Evolutionary conservation across 495 filamentous ascomycete genomes (phyloP).

Genomic region (Podospora fimiseda): DNA sequence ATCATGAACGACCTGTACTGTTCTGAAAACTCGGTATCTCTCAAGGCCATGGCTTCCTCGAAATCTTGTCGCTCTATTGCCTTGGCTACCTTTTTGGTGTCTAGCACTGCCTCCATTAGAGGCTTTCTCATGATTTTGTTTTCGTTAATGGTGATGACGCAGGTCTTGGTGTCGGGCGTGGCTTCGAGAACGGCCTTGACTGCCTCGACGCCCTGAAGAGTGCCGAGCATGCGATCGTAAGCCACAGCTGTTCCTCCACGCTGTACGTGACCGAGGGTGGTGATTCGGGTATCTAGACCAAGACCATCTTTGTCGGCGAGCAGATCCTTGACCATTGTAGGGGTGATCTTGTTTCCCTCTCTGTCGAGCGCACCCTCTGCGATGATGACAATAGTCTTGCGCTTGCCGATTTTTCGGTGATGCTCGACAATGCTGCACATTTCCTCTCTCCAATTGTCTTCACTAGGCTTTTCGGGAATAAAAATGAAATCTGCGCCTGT

Average conservation of each 20-base stretch:
- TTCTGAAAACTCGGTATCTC: slow-evolving; percentile 91
- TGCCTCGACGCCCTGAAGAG: slow-evolving; percentile 91
- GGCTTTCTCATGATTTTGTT: slow-evolving; percentile 94
- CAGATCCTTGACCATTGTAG: slow-evolving; percentile 74
- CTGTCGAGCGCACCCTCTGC: slow-evolving; percentile 90
- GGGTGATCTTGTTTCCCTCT: slow-evolving; percentile 76
- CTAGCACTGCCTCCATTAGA: slow-evolving; percentile 77
- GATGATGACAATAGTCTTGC: slow-evolving; percentile 96
- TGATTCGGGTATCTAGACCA: slow-evolving; percentile 84
- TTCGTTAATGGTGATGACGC: slow-evolving; percentile 91
- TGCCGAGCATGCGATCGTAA: slow-evolving; percentile 90
- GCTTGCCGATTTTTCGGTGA: slow-evolving; percentile 85
- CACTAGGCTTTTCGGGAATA: slow-evolving; percentile 90
- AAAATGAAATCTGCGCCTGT: slow-evolving; percentile 97
- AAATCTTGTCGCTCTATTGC: slow-evolving; percentile 81
- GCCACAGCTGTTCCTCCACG: slow-evolving; percentile 86
- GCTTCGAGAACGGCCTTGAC: slow-evolving; percentile 94
- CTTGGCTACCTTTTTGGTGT: slow-evolving; percentile 74
- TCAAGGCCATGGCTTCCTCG: slow-evolving; percentile 71
- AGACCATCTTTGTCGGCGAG: slow-evolving; percentile 65
- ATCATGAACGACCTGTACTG: slow-evolving; percentile 85
- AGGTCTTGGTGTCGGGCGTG: slow-evolving; percentile 80
- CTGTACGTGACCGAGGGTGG: slow-evolving; percentile 93
- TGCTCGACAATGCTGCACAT: slow-evolving; percentile 79
- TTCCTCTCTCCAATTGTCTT: slow-evolving; percentile 78